phyloP scores from a whole-genome alignment of 306 rosid species.

The Cucurbita argyrosperma region DNA sequence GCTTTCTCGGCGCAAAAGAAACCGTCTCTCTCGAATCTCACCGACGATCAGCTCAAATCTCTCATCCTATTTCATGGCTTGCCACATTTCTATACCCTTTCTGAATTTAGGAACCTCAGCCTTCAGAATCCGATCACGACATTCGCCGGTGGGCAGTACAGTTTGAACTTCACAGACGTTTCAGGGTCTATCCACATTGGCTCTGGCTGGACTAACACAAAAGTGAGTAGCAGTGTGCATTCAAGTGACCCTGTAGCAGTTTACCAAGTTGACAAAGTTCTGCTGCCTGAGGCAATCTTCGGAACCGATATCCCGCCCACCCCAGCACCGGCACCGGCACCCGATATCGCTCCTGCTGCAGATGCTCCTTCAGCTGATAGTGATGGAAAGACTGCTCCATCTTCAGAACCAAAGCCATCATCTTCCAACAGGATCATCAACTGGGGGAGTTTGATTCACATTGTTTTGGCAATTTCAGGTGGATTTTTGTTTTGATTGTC shows the following conservation, averaged over 20 bases:
- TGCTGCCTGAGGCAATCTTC: constrained; percentile 84
- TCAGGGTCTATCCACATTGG: constrained; percentile 44
- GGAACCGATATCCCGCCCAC: constrained; percentile 84
- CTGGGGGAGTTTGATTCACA: constrained; percentile 40
- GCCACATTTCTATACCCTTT: constrained; percentile 67
- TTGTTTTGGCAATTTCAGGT: constrained; percentile 48
- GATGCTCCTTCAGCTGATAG: constrained; percentile 38
- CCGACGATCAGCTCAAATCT: constrained; percentile 50
- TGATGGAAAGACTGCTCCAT: constrained; percentile 34
- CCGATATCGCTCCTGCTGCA: constrained; percentile 53
- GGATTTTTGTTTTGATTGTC: constrained; percentile 41
- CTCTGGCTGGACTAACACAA: constrained; percentile 73
- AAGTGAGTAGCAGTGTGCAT: constrained; percentile 70
- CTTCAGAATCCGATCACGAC: constrained; percentile 40
- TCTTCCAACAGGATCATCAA: constrained; percentile 35
- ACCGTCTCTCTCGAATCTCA: constrained; percentile 62
- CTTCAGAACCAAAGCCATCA: constrained; percentile 29
- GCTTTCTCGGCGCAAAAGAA: constrained; percentile 51
- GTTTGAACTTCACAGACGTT: constrained; percentile 70
- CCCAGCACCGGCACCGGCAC: constrained; percentile 80
- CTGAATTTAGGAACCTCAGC: constrained; percentile 73
- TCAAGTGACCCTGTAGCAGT: constrained; percentile 82
- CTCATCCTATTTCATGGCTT: constrained; percentile 71
- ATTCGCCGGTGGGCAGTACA: constrained; percentile 63
- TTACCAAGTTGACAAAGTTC: constrained; percentile 65